phyloP scores from a whole-genome alignment of 345 rosid species.

The Rhizophora apiculata region DNA sequence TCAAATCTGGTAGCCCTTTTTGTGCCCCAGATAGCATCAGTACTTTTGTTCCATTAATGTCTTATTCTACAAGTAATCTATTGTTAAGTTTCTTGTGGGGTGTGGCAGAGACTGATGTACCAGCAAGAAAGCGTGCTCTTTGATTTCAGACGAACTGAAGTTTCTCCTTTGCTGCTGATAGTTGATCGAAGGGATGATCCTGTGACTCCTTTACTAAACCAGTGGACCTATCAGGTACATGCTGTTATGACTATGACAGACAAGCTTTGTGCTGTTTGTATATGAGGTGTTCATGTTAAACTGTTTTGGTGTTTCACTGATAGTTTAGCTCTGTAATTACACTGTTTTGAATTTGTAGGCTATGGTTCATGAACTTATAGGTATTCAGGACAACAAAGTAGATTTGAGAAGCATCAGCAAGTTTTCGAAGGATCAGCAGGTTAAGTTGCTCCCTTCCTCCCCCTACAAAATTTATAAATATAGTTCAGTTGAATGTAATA shows the following conservation, averaged over 20 bases:
- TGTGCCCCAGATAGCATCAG: not conserved
- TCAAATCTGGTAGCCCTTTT: not conserved
- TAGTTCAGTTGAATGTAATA: not conserved
- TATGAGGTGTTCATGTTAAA: not conserved
- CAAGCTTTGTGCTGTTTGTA: conserved; percentile 11
- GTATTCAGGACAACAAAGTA: conserved; percentile 90
- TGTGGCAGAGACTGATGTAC: conserved; percentile 87
- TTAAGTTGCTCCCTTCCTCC: conserved; percentile 26
- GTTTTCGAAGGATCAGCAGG: conserved; percentile 83
- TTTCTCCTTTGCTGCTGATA: conserved; percentile 76
- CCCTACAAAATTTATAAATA: not conserved
- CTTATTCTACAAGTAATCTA: not conserved
- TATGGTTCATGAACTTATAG: conserved; percentile 92
- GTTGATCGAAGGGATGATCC: conserved; percentile 97
- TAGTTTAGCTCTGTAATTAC: conserved; percentile 19
- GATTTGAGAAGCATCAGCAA: conserved; percentile 70
- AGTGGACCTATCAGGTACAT: conserved; percentile 95
- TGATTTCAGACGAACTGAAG: conserved; percentile 90
- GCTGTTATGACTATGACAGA: conserved; percentile 17
- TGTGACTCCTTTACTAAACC: conserved; percentile 89
- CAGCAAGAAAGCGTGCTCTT: conserved; percentile 96
- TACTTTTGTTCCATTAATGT: not conserved
- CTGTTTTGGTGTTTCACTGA: conserved; percentile 11
- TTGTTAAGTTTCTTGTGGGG: conserved; percentile 14
- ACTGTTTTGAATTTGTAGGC: conserved; percentile 50